These are phyloP conservation scores for Aspergillus melleus DNA, from an alignment of 2,329 filamentous ascomycete genomes.

Conservation along the genomic window DNA sequence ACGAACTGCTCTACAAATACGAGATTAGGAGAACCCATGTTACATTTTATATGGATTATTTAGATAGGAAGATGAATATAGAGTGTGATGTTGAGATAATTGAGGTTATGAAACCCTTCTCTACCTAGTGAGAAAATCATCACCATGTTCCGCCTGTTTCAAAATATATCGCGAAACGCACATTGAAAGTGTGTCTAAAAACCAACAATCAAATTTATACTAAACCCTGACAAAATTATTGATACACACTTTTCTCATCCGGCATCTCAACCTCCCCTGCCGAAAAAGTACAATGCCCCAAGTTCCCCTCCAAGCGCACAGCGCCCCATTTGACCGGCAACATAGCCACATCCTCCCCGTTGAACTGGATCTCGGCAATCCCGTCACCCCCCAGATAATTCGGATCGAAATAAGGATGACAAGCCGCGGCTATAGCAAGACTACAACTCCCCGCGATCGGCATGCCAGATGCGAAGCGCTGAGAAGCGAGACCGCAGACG, in stretches of 20 bases:
- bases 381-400: neutral
- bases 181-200: too few relatives aligned
- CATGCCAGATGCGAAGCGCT: slow-evolving; percentile 23
- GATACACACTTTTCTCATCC: neutral
- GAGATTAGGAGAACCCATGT: too few relatives aligned
- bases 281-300: neutral
- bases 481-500: slow-evolving; percentile 15
- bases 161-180: too few relatives aligned
- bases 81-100: too few relatives aligned
- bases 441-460: slow-evolving; percentile 34
- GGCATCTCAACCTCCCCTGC: neutral
- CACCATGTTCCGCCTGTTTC: too few relatives aligned
- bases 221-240: too few relatives aligned
- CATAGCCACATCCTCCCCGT: neutral
- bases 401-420: slow-evolving; percentile 18
- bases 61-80: too few relatives aligned
- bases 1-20: too few relatives aligned
- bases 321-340: neutral
- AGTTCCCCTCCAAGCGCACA: neutral
- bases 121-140: too few relatives aligned
- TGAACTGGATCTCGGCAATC: neutral
- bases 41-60: too few relatives aligned
- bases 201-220: too few relatives aligned
- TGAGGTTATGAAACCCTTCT: too few relatives aligned
- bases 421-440: slow-evolving; percentile 34